Conservation (phyloP, 306 rosid genomes). For the Trifolium fragiferum region DNA sequence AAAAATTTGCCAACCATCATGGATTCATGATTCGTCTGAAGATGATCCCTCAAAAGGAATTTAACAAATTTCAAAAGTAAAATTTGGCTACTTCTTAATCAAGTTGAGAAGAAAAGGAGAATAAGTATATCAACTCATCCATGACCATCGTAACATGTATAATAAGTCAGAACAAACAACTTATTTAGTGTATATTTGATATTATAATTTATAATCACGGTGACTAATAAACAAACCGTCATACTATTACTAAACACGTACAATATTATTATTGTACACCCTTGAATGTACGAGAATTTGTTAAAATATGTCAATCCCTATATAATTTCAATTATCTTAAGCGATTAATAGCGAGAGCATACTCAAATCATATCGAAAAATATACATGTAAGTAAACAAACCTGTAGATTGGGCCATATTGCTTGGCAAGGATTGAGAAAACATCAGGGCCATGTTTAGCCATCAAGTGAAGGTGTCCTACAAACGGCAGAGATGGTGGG, state of each 20-base stretch:
- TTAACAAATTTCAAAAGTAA: not conserved
- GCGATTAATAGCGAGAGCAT: not conserved
- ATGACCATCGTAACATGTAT: not conserved
- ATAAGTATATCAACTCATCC: not conserved
- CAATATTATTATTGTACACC: not conserved
- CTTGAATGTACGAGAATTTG: not conserved
- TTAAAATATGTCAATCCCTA: not conserved
- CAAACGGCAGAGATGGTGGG: slow-evolving; percentile 73
- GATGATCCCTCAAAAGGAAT: not conserved
- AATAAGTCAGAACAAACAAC: no score
- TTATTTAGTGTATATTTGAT: no score
- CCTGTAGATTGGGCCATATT: slow-evolving; percentile 97
- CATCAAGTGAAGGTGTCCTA: slow-evolving; percentile 90
- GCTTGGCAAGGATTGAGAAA: slow-evolving; percentile 86
- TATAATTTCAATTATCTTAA: not conserved
- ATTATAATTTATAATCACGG: no score
- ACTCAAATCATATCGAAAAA: not conserved
- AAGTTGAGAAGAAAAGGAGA: not conserved
- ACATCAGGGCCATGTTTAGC: slow-evolving; percentile 88
- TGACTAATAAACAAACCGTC: no score
- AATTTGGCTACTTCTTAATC: not conserved
- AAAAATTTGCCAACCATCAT: not conserved
- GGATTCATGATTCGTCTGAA: not conserved
- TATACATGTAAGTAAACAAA: slow-evolving; percentile 11
- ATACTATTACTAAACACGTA: no score